Conservation (phyloP, 2,329 filamentous ascomycete species). For the Furcasterigmium furcatum region DNA sequence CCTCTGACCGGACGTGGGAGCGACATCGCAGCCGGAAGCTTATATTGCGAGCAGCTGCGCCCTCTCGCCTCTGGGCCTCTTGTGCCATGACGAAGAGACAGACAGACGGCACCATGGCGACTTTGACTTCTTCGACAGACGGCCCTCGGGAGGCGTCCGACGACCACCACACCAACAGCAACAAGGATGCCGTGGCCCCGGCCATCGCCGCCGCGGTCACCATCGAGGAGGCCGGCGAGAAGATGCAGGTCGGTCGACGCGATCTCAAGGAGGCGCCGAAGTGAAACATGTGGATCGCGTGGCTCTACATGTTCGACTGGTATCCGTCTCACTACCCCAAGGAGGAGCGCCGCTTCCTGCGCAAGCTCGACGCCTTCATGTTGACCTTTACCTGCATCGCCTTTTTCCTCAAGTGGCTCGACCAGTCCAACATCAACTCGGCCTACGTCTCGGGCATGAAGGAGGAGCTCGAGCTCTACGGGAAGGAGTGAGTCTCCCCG, state of each 20-base stretch:
- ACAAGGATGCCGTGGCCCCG: constrained; percentile 5
- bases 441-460: constrained; percentile 38
- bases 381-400: constrained; percentile 14
- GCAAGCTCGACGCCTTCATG: constrained; percentile 18
- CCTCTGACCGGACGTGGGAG: no score
- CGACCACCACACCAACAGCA: not conserved
- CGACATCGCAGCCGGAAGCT: no score
- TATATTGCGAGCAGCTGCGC: no score
- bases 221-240: constrained; percentile 40
- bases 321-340: constrained; percentile 17
- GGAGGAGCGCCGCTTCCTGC: constrained; percentile 13
- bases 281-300: constrained; percentile 11
- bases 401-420: constrained; percentile 18
- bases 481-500: constrained; percentile 24
- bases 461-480: constrained; percentile 25
- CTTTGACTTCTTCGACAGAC: not conserved
- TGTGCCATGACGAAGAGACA: no score
- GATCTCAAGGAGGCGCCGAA: constrained; percentile 8
- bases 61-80: no score
- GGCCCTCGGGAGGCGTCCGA: not conserved
- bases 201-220: constrained; percentile 41
- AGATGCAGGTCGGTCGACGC: not conserved
- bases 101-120: not conserved
- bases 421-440: constrained; percentile 30
- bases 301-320: constrained; percentile 20